phyloP scores from a whole-genome alignment of 2,329 filamentous ascomycete species.

The Fusarium sublunatum region DNA sequence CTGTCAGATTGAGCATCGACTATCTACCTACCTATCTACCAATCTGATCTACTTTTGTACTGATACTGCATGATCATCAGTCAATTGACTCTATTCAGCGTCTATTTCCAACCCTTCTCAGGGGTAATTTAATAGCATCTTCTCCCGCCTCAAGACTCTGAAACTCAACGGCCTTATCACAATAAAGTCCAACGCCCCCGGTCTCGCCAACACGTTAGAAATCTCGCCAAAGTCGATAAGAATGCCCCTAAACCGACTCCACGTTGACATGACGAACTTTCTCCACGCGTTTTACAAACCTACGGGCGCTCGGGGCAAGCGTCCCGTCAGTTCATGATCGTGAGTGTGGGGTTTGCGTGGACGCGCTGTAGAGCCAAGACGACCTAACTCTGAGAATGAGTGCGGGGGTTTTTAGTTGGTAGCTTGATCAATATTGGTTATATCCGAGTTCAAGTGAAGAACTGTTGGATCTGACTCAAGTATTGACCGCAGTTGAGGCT shows the following conservation, averaged over 20 bases:
- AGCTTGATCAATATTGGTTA: neutral
- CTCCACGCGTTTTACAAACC: constrained; percentile 26
- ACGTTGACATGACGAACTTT: constrained; percentile 28
- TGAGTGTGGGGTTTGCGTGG: constrained; percentile 33
- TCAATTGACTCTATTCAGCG: constrained; percentile 22
- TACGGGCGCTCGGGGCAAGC: constrained; percentile 30
- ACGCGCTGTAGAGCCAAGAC: constrained; percentile 19
- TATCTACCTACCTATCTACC: neutral
- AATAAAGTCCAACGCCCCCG: constrained; percentile 8
- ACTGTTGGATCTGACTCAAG: constrained; percentile 20
- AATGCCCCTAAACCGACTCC: constrained; percentile 22
- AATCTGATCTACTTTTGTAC: constrained; percentile 13
- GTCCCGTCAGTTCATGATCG: constrained; percentile 30
- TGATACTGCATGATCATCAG: constrained; percentile 38
- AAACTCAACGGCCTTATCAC: constrained; percentile 8
- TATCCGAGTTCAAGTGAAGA: constrained; percentile 3
- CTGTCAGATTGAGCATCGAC: constrained; percentile 25
- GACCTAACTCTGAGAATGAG: neutral
- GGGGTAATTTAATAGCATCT: constrained; percentile 16
- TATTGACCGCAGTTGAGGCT: constrained; percentile 20
- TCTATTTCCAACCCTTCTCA: constrained; percentile 14
- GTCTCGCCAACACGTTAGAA: constrained; percentile 3
- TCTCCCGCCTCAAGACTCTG: constrained; percentile 22
- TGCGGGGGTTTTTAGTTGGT: constrained; percentile 12
- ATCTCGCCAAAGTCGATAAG: constrained; percentile 26